A percentile compares a stretch with the other conserved stretches of the same genome.
These are phyloP conservation scores for Stagonosporopsis chrysanthemi DNA, from an alignment of 2,329 filamentous ascomycete genomes.

Conservation along the genomic window DNA sequence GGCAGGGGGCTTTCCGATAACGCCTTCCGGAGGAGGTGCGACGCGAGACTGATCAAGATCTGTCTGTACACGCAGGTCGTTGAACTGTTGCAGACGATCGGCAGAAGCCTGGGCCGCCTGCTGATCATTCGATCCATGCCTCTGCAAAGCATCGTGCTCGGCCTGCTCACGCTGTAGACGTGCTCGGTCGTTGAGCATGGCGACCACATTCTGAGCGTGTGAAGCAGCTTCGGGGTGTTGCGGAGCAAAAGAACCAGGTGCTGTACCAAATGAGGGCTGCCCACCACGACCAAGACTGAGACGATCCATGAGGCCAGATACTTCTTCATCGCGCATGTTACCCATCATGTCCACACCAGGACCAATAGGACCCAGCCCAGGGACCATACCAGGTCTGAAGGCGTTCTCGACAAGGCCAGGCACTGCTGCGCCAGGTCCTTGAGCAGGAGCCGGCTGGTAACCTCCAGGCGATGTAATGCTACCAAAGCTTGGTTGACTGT, in stretches of 20 bases:
- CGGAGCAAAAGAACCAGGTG: constrained; percentile 56
- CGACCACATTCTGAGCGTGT: constrained; percentile 64
- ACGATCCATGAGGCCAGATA: constrained; percentile 69
- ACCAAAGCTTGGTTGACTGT: constrained; percentile 95
- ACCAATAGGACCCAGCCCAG: constrained; percentile 55
- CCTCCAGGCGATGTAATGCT: constrained; percentile 89
- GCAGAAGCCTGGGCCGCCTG: constrained; percentile 55
- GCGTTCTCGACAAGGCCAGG: constrained; percentile 75
- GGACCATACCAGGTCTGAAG: constrained; percentile 50
- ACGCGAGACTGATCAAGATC: constrained; percentile 60
- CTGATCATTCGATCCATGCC: constrained; percentile 38
- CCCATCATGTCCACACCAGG: constrained; percentile 54
- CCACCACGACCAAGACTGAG: constrained; percentile 65
- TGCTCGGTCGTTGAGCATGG: constrained; percentile 68
- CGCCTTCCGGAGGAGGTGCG: constrained; percentile 43
- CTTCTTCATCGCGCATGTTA: constrained; percentile 72
- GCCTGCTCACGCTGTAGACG: constrained; percentile 68
- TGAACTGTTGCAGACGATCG: constrained; percentile 83
- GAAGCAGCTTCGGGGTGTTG: constrained; percentile 56
- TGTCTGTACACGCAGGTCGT: constrained; percentile 76
- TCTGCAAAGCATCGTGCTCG: constrained; percentile 58
- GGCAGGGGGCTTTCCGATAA: constrained; percentile 44
- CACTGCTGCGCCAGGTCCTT: constrained; percentile 54
- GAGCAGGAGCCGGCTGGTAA: constrained; percentile 67
- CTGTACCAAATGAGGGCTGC: constrained; percentile 56